Evolutionary conservation across 805 yeast genomes (phyloP), one percentile per base, ranked within the genome.

Genomic region (Wickerhamomyces mucosus): DNA sequence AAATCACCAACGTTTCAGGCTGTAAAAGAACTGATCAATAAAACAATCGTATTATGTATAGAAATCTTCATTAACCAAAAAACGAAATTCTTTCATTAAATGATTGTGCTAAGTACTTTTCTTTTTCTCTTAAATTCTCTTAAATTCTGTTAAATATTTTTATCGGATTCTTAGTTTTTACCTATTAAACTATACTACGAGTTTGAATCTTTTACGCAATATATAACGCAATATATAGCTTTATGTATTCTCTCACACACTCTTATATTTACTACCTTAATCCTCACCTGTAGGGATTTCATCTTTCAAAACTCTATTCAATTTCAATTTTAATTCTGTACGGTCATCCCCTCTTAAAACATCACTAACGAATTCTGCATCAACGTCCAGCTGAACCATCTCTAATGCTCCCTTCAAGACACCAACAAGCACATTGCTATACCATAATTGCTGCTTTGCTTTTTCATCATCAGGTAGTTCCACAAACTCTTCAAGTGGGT

Each of bases 281-380:
- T 88, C 96, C 55, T 92, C 97, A 16, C 97, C 98, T 6, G 94
- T 94, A 11, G 98, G 98, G 27, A 92, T 79, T 59, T 92, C 98
- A 51, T 92, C 98, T 50, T 81, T 85, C 43, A 89, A 61, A 3
- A 85, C 69, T 45, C 69, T 77, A 29, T 75, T 61, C 41, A 92
- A 61, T 45, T 75, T 75, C 28, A 92, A 71, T 38, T 79, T 68
- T 33, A 92, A 59, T 49, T 86, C 96, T 0, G 96, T 89, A 18
- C 59, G 60, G 10, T 76, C 77, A 43, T 85, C 89, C 0, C 96
- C 97, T 40, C 86, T 70, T 29, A 92, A 61, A 3, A 68, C 74
- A 51, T 92, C 98, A 42, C 78, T 72, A 3, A 84, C 71, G 51
- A 88, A 92, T 42, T 59, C 63, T 3, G 78, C 85, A 34, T 88